Conservation (phyloP, 169 alveolate genomes). For the Perkinsus marinus region DNA sequence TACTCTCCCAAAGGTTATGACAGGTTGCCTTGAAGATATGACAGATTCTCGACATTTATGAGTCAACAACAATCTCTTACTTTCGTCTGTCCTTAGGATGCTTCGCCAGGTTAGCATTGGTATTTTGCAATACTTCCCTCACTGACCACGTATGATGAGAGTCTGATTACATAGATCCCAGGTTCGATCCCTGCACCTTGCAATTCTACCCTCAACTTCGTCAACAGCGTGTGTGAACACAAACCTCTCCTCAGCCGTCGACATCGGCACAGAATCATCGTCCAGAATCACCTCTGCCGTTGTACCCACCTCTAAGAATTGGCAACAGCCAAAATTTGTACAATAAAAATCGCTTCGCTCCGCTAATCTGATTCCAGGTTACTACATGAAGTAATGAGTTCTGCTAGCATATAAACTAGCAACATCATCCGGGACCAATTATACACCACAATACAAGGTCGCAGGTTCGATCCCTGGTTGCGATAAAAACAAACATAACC, state of each 20-base stretch:
- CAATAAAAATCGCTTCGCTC: no score
- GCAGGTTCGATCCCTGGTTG: no score
- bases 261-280: not conserved
- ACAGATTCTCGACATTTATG: no score
- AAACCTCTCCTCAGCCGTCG: not conserved
- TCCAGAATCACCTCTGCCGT: not conserved
- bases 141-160: not conserved
- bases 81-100: not conserved
- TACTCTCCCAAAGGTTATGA: no score
- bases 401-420: no score
- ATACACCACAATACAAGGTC: no score
- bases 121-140: not conserved
- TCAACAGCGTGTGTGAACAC: not conserved
- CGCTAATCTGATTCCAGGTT: no score
- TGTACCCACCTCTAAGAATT: not conserved
- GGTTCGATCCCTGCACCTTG: not conserved
- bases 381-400: no score
- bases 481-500: no score
- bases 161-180: not conserved
- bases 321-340: not conserved
- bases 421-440: no score
- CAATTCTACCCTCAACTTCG: not conserved
- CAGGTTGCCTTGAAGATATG: no score
- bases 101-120: not conserved
- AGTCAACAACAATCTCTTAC: not conserved